Percentiles rank a stretch among this genome's conserved stretches.
Conservation (phyloP, 2,329 filamentous ascomycete genomes). For the Ilyonectria destructans region DNA sequence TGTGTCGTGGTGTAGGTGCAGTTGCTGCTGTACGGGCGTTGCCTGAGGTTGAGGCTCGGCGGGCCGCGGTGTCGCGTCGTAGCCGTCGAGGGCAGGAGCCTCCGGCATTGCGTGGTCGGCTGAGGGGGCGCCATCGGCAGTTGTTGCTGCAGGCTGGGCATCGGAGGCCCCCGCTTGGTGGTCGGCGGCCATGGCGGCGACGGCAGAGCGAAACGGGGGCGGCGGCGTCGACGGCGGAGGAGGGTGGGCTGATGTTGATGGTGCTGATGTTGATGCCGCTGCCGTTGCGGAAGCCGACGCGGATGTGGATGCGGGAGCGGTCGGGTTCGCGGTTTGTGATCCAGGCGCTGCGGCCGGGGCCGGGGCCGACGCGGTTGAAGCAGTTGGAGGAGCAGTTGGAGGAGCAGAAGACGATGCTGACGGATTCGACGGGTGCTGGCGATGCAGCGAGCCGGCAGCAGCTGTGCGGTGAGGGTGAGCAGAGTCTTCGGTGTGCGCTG, state of each 20-base stretch:
- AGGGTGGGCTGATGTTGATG: constrained; percentile 30
- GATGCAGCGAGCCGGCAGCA: constrained; percentile 28
- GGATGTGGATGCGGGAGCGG: constrained; percentile 32
- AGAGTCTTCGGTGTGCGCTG: constrained; percentile 33
- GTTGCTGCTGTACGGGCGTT: constrained; percentile 42
- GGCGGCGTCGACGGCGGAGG: constrained; percentile 45
- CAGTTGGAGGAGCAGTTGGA: not conserved
- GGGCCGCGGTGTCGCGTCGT: constrained; percentile 29
- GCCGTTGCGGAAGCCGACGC: constrained; percentile 26
- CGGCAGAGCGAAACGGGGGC: constrained; percentile 30
- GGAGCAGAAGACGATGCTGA: constrained; percentile 16
- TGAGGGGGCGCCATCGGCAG: constrained; percentile 31
- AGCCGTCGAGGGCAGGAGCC: constrained; percentile 34
- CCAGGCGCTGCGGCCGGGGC: constrained; percentile 30
- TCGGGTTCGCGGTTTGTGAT: constrained; percentile 38
- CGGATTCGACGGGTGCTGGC: constrained; percentile 1
- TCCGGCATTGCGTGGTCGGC: constrained; percentile 45
- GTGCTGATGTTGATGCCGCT: constrained; percentile 31
- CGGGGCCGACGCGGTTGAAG: constrained; percentile 26
- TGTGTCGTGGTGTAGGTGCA: constrained; percentile 35
- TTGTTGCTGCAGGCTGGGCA: constrained; percentile 26
- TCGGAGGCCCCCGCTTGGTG: constrained; percentile 39
- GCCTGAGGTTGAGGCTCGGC: constrained; percentile 36
- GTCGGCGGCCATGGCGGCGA: constrained; percentile 31
- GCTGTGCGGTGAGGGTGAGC: constrained; percentile 31